Base-by-base conservation (phyloP, 176 grass and related monocot genomes). In the Oryza meyeriana region DNA sequence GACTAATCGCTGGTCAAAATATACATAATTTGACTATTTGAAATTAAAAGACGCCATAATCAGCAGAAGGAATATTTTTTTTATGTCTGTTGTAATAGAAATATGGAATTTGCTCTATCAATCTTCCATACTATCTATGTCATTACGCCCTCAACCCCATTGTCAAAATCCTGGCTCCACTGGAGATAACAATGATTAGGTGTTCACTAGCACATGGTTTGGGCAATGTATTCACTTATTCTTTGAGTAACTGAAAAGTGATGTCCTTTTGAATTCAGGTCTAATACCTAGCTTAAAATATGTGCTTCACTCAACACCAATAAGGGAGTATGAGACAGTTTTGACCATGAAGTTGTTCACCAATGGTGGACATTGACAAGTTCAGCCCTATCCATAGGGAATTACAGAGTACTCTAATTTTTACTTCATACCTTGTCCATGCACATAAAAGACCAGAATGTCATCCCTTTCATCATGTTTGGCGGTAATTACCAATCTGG, bases 281-380 rank as follows among this genome's bases (percentile, higher is more conserved):
- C 29, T 28, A 85, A 81, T 40, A 35, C 44, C 75, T 88, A 64
- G 74, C 80, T 67, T 79, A 27, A 33, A 84, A 45, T 14, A 27
- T 17, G 41, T 61, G 78, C 4, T 81, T 65, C 26, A 83, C 74
- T 79, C 44, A 72, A 79, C 73, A 71, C 41, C 27, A 41, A 22
- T 2, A 52, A 78, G 24, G 12, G 13, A 59, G 30, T 64, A 30
- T 2, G 42, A 58, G 44, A 83, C 7, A 71, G 3, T 66, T 12
- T 25, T 18, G 66, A 32, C n/a, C 39, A 50, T 39, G 12, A 13
- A 35, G 32, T 38, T 48, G 44, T 64, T 74, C 69, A 74, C 5
- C 25, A 32, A 47, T 34, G 40, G 27, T 28, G 16, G 12, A 34
- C 31, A 70, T 39, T 61, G 18, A 29, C 34, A 68, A 63, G 12